phyloP scores from a whole-genome alignment of 768 basidiomycete species.

The Nevesoporus exiguus region DNA sequence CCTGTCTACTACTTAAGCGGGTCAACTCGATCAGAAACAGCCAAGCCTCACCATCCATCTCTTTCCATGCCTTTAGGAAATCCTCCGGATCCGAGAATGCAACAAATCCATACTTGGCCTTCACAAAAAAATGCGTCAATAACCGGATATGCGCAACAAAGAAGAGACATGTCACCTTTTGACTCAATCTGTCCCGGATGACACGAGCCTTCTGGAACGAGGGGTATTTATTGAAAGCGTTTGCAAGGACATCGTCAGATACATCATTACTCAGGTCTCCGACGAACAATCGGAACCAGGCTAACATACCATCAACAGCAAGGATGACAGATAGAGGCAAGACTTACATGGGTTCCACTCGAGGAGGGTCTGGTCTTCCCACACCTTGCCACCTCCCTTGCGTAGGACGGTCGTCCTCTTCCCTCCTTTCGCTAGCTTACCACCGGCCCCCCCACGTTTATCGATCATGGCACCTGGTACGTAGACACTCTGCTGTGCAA shows the following conservation, averaged over 20 bases:
- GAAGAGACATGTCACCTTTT: constrained; percentile 60
- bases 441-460: constrained; percentile 80
- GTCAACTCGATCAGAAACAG: not conserved
- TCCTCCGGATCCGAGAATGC: constrained; percentile 98
- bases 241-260: constrained; percentile 88
- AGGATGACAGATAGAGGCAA: not conserved
- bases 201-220: constrained; percentile 96
- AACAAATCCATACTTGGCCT: constrained; percentile 98
- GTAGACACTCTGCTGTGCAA: constrained; percentile 89
- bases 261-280: constrained; percentile 98
- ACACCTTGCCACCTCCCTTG: constrained; percentile 93
- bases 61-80: constrained; percentile 97
- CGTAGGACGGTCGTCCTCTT: constrained; percentile 92
- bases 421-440: constrained; percentile 83
- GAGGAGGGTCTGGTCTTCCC: constrained; percentile 96
- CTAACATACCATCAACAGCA: constrained; percentile 37
- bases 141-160: not conserved
- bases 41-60: constrained; percentile 84
- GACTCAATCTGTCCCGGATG: constrained; percentile 88
- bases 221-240: constrained; percentile 90
- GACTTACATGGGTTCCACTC: constrained; percentile 96
- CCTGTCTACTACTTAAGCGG: constrained; percentile 42
- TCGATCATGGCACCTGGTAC: constrained; percentile 90
- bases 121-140: constrained; percentile 6
- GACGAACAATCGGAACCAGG: constrained; percentile 97